A percentile compares a stretch with the other conserved stretches of the same genome.
phyloP scores from a whole-genome alignment of 129 eudicot species.

The Ambrosia artemisiifolia region DNA sequence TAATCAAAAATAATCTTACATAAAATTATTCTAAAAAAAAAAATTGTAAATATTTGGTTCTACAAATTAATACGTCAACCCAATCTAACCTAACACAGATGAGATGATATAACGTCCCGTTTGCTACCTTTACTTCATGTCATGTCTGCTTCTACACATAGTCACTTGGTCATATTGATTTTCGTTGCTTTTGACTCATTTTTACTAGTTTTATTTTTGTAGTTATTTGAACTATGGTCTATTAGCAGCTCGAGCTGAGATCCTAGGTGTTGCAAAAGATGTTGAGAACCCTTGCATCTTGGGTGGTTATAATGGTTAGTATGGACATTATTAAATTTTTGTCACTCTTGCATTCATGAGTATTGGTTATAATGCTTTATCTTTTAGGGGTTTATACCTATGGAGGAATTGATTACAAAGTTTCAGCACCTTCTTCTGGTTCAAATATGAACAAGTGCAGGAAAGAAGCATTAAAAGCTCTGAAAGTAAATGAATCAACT shows the following conservation, averaged over 20 bases:
- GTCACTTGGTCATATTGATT: neutral
- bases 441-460: slow-evolving; percentile 59
- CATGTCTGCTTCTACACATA: too few species aligned
- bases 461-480: slow-evolving; percentile 52
- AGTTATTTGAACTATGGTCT: slow-evolving; percentile 91
- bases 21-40: too few species aligned
- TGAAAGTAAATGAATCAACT: slow-evolving; percentile 58
- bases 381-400: slow-evolving; percentile 62
- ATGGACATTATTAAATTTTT: neutral
- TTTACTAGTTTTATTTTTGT: slow-evolving; percentile 2
- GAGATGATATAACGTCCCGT: too few species aligned
- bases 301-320: slow-evolving; percentile 63
- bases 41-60: neutral
- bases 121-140: too few species aligned
- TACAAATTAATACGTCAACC: neutral
- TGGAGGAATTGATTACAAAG: slow-evolving; percentile 52
- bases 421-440: slow-evolving; percentile 65
- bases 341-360: neutral
- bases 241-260: slow-evolving; percentile 98
- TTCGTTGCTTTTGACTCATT: neutral
- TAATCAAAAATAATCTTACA: too few species aligned
- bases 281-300: slow-evolving; percentile 67
- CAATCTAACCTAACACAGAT: too few species aligned
- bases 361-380: neutral
- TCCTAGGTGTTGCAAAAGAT: slow-evolving; percentile 53